Evolutionary conservation across 768 basidiomycete species (phyloP).

Genomic region (Dendrothele bispora): DNA sequence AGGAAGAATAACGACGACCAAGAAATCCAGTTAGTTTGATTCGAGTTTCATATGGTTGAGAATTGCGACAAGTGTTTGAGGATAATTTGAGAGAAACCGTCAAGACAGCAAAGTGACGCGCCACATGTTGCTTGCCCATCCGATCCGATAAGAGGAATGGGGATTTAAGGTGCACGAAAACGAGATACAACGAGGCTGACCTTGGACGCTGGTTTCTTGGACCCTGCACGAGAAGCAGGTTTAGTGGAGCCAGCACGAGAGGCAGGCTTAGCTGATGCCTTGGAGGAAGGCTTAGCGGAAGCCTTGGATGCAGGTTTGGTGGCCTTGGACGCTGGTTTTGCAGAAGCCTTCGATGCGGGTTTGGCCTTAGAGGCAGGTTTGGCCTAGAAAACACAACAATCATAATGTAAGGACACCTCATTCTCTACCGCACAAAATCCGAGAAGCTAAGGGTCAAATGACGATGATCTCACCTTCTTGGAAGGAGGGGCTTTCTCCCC

Average conservation of each 20-base stretch:
- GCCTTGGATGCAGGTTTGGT: conserved; percentile 39
- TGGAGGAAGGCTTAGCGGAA: conserved; percentile 13
- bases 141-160: background rate
- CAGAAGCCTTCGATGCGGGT: conserved; percentile 33
- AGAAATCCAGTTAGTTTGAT: background rate
- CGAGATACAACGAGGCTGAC: conserved; percentile 1
- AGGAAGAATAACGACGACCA: conserved; percentile 4
- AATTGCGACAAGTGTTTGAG: conserved; percentile 3
- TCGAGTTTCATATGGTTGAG: background rate
- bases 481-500: conserved; percentile 51
- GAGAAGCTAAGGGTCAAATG: background rate
- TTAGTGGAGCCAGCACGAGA: no score
- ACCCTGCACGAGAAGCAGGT: conserved; percentile 31
- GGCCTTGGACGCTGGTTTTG: conserved; percentile 36
- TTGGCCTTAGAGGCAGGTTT: conserved; percentile 41
- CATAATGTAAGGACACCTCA: no score
- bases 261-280: conserved; percentile 5
- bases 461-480: conserved; percentile 54
- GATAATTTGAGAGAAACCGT: background rate
- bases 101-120: background rate
- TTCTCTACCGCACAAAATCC: no score
- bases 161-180: background rate
- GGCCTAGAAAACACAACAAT: conserved; percentile 28
- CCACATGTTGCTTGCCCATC: background rate
- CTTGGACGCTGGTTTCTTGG: conserved; percentile 42